phyloP scores from a whole-genome alignment of 2,329 filamentous ascomycete genomes.

The Pseudopithomyces maydicus region DNA sequence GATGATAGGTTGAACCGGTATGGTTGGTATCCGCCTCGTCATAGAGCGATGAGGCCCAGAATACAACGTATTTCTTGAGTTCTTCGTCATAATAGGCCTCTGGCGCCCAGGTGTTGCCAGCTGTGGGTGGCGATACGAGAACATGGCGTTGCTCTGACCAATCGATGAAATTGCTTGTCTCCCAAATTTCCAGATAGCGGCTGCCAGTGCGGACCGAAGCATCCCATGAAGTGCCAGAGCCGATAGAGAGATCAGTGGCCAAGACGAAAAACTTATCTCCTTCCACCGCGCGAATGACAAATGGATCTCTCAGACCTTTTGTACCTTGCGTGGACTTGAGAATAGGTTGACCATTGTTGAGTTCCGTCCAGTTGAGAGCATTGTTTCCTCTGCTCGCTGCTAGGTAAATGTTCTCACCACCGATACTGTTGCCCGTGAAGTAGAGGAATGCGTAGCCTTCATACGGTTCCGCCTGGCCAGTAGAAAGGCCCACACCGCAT shows the following conservation, averaged over 20 bases:
- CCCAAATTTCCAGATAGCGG: slow-evolving; percentile 60
- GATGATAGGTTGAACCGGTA: slow-evolving; percentile 53
- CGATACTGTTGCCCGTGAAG: slow-evolving; percentile 53
- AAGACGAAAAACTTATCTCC: slow-evolving; percentile 59
- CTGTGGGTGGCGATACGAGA: slow-evolving; percentile 54
- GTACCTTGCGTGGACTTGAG: slow-evolving; percentile 55
- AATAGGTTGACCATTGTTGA: slow-evolving; percentile 56
- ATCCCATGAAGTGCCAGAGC: slow-evolving; percentile 59
- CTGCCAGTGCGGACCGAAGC: slow-evolving; percentile 55
- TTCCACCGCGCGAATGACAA: slow-evolving; percentile 57
- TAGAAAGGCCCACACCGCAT: not conserved
- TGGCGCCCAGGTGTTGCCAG: slow-evolving; percentile 61
- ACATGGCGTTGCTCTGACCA: slow-evolving; percentile 59
- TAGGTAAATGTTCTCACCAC: slow-evolving; percentile 60
- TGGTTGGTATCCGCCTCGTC: slow-evolving; percentile 48
- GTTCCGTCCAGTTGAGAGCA: slow-evolving; percentile 56
- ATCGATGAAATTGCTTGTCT: slow-evolving; percentile 56
- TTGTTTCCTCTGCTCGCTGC: slow-evolving; percentile 60
- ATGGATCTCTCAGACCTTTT: slow-evolving; percentile 58
- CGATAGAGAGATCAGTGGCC: slow-evolving; percentile 60
- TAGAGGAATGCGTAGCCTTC: slow-evolving; percentile 60
- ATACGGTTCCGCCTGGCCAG: slow-evolving; percentile 35
- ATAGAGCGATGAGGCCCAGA: slow-evolving; percentile 57
- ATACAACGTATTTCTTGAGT: slow-evolving; percentile 50
- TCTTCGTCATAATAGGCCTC: slow-evolving; percentile 57